Base-by-base conservation (phyloP, 768 basidiomycete species). In the Pholiota conissans region DNA sequence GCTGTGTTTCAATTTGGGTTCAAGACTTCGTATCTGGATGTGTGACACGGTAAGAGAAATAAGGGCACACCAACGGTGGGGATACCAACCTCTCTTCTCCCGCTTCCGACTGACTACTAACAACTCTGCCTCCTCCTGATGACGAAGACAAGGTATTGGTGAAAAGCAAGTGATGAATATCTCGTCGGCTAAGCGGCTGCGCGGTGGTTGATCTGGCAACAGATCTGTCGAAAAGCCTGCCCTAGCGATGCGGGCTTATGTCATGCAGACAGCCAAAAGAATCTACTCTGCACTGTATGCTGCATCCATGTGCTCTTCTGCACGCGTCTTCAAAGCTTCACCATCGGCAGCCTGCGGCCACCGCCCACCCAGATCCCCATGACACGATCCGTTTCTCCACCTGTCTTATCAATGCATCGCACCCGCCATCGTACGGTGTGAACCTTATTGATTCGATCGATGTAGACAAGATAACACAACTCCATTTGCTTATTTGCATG, bases 21-120 rank as follows among this genome's bases (percentile, higher is more conserved):
- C 56, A 64, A 67, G 72, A 73, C 59, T 56, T 65, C 62, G 61
- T 64, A 61, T 64, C 64, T 63, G 32, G 27, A 22, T 55, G 45
- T n/a, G 32, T n/a, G n/a, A n/a, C 24, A 18, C 30, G 30, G 54
- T 59, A 32, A 57, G 29, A 39, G 22, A 49, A 55, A 57, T 40
- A 59, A 37, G 56, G 24, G 59, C 16, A 34, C n/a, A n/a, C n/a
- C n/a, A n/a, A n/a, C n/a, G n/a, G 39, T 35, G 18, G 42, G 40
- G 39, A 22, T 37, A 42, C 74, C 35, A 50, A 86, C 86, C 86
- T 83, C 84, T 72, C 83, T 80, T 75, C 86, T 82, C 87, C 88
- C 86, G 73, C 89, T 85, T 79, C 87, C 85, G 73, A 78, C 84
- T 79, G 75, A 73, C 85, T 82, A 73, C 83, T 75, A 49, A 78